A percentile compares a stretch with the other conserved stretches of the same genome.
Conservation (phyloP, 345 rosid species). For the Eucalyptus dawsonii region DNA sequence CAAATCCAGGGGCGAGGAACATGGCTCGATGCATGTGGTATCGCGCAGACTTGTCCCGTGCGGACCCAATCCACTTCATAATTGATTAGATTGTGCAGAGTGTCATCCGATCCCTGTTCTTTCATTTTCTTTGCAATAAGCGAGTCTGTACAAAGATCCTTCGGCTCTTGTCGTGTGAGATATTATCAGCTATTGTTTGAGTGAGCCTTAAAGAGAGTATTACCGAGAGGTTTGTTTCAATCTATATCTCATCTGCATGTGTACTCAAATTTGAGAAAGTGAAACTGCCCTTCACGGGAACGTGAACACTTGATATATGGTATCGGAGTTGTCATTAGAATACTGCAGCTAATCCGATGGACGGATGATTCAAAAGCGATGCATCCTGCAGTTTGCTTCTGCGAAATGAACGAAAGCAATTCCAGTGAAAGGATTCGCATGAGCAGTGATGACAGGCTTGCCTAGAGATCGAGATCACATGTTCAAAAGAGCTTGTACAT, state of each 20-base stretch:
- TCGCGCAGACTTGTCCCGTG: conserved; percentile 18
- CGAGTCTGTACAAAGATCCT: neutral
- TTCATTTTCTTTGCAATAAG: neutral
- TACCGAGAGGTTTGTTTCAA: neutral
- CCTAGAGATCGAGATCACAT: neutral
- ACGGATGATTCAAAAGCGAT: neutral
- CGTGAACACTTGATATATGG: neutral
- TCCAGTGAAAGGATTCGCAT: neutral
- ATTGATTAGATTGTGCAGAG: conserved; percentile 1
- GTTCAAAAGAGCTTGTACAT: neutral
- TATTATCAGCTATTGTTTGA: neutral
- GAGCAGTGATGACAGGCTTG: neutral
- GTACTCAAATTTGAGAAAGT: neutral
- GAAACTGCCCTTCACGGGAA: neutral
- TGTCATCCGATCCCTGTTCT: neutral
- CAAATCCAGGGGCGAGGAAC: neutral
- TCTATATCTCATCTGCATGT: neutral
- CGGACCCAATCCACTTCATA: conserved; percentile 44
- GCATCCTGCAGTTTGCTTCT: neutral
- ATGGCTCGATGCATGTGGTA: neutral
- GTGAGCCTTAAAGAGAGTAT: neutral
- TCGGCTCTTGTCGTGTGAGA: neutral
- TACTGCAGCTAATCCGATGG: neutral
- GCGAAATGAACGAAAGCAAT: neutral
- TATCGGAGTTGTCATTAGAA: neutral